Percentiles rank a stretch among this genome's conserved stretches.
Evolutionary conservation across 306 rosid genomes (phyloP).

Genomic region (Lagenaria siceraria): DNA sequence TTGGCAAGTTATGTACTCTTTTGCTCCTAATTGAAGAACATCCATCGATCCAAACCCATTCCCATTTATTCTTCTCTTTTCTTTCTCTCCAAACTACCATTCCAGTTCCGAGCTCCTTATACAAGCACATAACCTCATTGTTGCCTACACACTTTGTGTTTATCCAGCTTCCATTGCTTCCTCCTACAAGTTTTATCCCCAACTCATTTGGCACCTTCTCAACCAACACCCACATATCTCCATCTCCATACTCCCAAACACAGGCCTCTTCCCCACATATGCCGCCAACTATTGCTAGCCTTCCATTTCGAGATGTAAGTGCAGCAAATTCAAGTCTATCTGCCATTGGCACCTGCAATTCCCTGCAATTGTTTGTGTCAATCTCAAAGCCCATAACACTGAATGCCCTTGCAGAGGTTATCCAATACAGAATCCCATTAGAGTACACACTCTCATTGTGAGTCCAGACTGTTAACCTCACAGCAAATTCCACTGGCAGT

Average conservation of each 20-base stretch:
- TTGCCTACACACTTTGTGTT: conserved; percentile 45
- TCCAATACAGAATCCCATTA: conserved; percentile 45
- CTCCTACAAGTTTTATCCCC: conserved; percentile 33
- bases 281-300: conserved; percentile 44
- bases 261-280: conserved; percentile 24
- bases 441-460: conserved; percentile 45
- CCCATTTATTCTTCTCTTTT: conserved; percentile 23
- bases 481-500: conserved; percentile 45
- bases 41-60: conserved; percentile 66
- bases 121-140: conserved; percentile 40
- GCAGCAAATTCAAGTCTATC: conserved; percentile 57
- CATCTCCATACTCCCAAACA: conserved; percentile 48
- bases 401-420: conserved; percentile 61
- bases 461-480: conserved; percentile 78
- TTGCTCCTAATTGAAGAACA: conserved; percentile 27
- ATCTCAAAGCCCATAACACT: conserved; percentile 42
- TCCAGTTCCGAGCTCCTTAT: conserved; percentile 42
- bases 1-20: conserved; percentile 23
- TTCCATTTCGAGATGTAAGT: conserved; percentile 30
- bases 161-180: conserved; percentile 41
- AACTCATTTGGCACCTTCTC: conserved; percentile 44
- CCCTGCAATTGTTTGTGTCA: conserved; percentile 29
- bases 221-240: conserved; percentile 31
- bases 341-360: conserved; percentile 50
- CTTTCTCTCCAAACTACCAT: conserved; percentile 40